Base-by-base conservation (phyloP, 805 yeast species). In the Geotrichum ghanense region DNA sequence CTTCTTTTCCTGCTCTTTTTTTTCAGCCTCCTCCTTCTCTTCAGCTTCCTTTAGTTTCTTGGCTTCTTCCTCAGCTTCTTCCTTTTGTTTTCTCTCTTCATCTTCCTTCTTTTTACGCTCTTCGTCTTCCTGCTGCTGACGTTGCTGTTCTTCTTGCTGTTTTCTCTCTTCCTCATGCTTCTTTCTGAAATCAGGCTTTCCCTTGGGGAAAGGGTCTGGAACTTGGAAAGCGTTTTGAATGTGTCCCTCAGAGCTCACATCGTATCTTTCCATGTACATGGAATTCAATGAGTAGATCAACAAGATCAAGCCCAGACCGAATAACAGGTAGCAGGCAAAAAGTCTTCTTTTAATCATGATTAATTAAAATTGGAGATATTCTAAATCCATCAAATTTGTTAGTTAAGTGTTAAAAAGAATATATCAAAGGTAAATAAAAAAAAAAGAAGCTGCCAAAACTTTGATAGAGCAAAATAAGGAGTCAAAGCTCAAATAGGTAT, bases 21-120 rank as follows among this genome's bases (percentile, higher is more conserved):
- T 31, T 31, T 31, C 37, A 31, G 37, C 31, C 9, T 9, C 37
- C 16, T 10, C 10, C 16, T 31, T 31, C 16, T 31, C 19, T 31
- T 31, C 37, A 16, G 9, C 12, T 25, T 25, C 31, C 14, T 31
- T 31, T 12, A n/a, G 12, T 19, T 31, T 9, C 16, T 12, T n/a
- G 17, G 37, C 37, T 5, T 31, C 37, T 31, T 24, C 27, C 27
- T 24, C 27, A 5, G 48, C 51, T 14, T 48, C 55, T 47, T 56
- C 53, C 16, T 52, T 52, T 31, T 54, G 52, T 14, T 31, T 57
- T 17, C 57, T 56, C 42, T 48, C 53, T 34, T 46, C 52, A 6
- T 31, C 37, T 31, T 31, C 37, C 16, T 31, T 19, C 5, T 31
- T 9, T 9, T 7, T 6, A 16, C 16, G 10, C 5, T 19, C 5